A percentile compares a stretch with the other conserved stretches of the same genome.
These are phyloP conservation scores for Calonectria pauciramosa DNA, from an alignment of 2,329 filamentous ascomycete genomes.

Conservation along the genomic window DNA sequence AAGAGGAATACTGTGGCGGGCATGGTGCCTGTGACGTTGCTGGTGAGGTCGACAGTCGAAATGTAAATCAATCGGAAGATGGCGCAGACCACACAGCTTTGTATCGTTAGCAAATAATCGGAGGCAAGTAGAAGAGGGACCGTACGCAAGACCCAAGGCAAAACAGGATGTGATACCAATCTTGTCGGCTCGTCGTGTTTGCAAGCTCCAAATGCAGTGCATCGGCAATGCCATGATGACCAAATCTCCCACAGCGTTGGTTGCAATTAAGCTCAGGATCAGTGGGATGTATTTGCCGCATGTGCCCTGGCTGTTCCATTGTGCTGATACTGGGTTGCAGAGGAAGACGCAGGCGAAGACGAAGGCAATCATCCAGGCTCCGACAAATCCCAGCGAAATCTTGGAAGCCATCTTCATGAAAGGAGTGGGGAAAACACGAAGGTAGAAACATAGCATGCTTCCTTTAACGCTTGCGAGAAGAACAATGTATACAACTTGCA, in stretches of 20 bases:
- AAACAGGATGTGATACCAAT: slow-evolving; percentile 54
- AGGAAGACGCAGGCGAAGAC: slow-evolving; percentile 59
- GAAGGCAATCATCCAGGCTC: slow-evolving; percentile 58
- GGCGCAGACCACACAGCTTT: slow-evolving; percentile 54
- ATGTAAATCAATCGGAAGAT: slow-evolving; percentile 56
- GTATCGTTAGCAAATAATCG: slow-evolving; percentile 20
- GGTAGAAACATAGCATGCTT: slow-evolving; percentile 46
- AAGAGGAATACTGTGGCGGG: slow-evolving; percentile 56
- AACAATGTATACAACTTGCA: slow-evolving; percentile 44
- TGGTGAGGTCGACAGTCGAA: slow-evolving; percentile 51
- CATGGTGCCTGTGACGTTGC: slow-evolving; percentile 56
- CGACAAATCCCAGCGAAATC: slow-evolving; percentile 52
- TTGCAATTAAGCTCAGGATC: slow-evolving; percentile 54
- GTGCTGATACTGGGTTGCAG: slow-evolving; percentile 59
- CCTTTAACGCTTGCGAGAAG: slow-evolving; percentile 44
- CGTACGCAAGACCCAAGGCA: slow-evolving; percentile 52
- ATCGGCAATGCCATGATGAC: slow-evolving; percentile 55
- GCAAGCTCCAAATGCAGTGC: slow-evolving; percentile 53
- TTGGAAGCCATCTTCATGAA: slow-evolving; percentile 47
- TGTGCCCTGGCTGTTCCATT: slow-evolving; percentile 54
- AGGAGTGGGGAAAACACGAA: slow-evolving; percentile 43
- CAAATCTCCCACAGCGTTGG: slow-evolving; percentile 55
- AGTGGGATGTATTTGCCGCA: slow-evolving; percentile 53
- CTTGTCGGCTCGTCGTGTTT: slow-evolving; percentile 53
- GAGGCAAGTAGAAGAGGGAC: fast-evolving